These are phyloP conservation scores for Backusella morwellensis DNA, from an alignment of 192 early-diverging fungal species.

Conservation along the genomic window DNA sequence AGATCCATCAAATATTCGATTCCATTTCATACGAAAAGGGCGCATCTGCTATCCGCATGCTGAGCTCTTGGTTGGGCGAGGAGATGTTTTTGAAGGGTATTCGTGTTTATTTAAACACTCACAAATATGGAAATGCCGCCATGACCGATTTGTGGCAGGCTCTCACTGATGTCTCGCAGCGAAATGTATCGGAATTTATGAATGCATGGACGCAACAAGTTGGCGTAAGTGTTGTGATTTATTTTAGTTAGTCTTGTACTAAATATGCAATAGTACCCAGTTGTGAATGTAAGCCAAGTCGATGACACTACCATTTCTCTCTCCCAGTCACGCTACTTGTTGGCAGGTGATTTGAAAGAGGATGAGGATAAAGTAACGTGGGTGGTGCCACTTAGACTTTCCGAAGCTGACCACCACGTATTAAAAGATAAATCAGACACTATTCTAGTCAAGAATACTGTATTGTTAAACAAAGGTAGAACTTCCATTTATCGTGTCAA, in stretches of 20 bases:
- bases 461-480: constrained; percentile 74
- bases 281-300: constrained; percentile 66
- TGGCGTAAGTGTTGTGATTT: constrained; percentile 49
- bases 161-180: constrained; percentile 68
- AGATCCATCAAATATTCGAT: constrained; percentile 95
- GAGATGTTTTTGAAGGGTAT: constrained; percentile 69
- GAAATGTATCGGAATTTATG: constrained; percentile 82
- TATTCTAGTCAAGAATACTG: constrained; percentile 43
- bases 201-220: constrained; percentile 82
- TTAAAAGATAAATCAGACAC: constrained; percentile 25
- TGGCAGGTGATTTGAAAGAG: constrained; percentile 63
- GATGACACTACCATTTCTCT: constrained; percentile 46
- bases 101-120: constrained; percentile 73
- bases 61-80: constrained; percentile 68
- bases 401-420: constrained; percentile 20
- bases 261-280: constrained; percentile 53
- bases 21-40: constrained; percentile 89
- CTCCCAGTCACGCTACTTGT: constrained; percentile 80
- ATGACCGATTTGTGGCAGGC: constrained; percentile 87
- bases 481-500: constrained; percentile 86
- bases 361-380: constrained; percentile 63
- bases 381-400: constrained; percentile 79
- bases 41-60: constrained; percentile 89
- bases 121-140: constrained; percentile 80
- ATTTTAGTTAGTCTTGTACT: not conserved